Evolutionary conservation across 2,329 filamentous ascomycete species (phyloP), one percentile per base, ranked within the genome.

Genomic region (Xylaria hypoxylon): DNA sequence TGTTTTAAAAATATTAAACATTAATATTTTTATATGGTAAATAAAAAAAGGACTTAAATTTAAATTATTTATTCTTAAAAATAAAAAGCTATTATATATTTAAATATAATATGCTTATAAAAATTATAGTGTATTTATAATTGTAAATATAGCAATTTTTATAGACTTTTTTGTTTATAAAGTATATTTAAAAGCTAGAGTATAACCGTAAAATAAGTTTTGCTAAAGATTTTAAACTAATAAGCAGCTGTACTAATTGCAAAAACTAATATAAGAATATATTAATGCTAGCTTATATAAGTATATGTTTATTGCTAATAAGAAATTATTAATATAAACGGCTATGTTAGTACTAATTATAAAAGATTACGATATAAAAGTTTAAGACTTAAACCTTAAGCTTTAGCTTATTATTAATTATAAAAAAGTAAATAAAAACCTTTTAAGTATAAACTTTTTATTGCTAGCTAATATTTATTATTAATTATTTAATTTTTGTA

Each of bases 371-470:
- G 33, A 51, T 33, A 1, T 19, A 17, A 10, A 33, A 17, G 3
- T 19, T 19, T 51, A 5, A n/a, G 19, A 51, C 2, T 51, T n/a
- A n/a, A 19, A 51, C 1, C 28, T 33, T 31, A n/a, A n/a, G 11
- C 15, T 28, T 51, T 33, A n/a, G 6, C 28, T 51, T 51, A 51
- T 8, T 51, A 51, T 51, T 51, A 51, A 51, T 33, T 51, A 51
- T 33, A 51, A 10, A 8, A 51, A 51, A 51, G 2, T 51, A 10
- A 51, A 51, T n/a, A 33, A 51, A 33, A 5, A 51, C 5, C 13
- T 51, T 31, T 51, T 51, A 6, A 33, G 10, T 33, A 51, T 4
- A 8, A 51, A 51, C 13, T 19, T 51, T 10, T 19, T 33, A n/a
- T 19, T 51, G 0, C 10, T 51, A 19, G 8, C 17, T 2, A 33